These are phyloP conservation scores for Mangifera indica DNA, from an alignment of 345 rosid genomes.

Conservation along the genomic window DNA sequence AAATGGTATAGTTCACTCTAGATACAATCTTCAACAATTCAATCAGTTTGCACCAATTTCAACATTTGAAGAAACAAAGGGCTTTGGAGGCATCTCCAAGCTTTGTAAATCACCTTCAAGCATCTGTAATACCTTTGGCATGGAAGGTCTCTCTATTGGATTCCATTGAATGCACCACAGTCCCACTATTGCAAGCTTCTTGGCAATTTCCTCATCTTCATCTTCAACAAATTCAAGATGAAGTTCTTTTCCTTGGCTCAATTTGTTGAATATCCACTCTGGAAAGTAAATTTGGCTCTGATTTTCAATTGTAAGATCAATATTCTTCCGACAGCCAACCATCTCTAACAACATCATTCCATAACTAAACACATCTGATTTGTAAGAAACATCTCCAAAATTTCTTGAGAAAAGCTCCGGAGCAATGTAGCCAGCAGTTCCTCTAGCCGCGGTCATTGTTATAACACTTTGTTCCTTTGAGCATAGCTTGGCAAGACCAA, in stretches of 20 bases:
- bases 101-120: slow-evolving; percentile 12
- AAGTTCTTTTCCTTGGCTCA: slow-evolving; percentile 14
- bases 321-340: slow-evolving; percentile 12
- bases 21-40: too few species aligned
- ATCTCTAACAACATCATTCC: slow-evolving; percentile 24
- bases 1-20: too few species aligned
- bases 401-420: slow-evolving; percentile 17
- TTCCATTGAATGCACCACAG: slow-evolving; percentile 12
- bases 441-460: slow-evolving; percentile 19
- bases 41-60: slow-evolving; percentile 6
- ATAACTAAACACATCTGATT: slow-evolving; percentile 19
- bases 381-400: slow-evolving; percentile 23
- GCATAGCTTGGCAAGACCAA: slow-evolving; percentile 22
- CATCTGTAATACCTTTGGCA: slow-evolving; percentile 19
- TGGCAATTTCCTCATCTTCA: slow-evolving; percentile 9
- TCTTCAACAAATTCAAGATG: neutral
- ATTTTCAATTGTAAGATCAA: neutral
- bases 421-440: slow-evolving; percentile 21
- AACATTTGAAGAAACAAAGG: slow-evolving; percentile 10
- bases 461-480: slow-evolving; percentile 1
- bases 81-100: slow-evolving; percentile 7
- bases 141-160: slow-evolving; percentile 10
- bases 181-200: slow-evolving; percentile 15
- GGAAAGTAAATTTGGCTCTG: slow-evolving; percentile 17
- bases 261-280: slow-evolving; percentile 10